Percentiles rank a stretch among this genome's conserved stretches.
Conservation (phyloP, 1,284 basidiomycete genomes). For the Trichosporon ovoides region DNA sequence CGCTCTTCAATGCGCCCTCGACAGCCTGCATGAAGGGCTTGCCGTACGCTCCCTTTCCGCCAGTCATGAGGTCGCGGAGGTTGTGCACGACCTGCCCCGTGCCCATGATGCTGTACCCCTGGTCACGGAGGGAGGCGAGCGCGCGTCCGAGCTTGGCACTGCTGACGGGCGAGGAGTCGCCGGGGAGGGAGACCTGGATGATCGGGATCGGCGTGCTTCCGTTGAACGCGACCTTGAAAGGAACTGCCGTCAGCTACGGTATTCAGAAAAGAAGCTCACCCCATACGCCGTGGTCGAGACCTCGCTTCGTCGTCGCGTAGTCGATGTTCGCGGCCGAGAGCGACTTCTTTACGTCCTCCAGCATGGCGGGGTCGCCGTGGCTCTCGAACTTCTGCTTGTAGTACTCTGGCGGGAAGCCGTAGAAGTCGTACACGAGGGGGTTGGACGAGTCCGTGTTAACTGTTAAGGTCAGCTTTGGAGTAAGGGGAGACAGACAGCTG, state of each 20-base stretch:
- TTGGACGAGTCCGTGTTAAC: conserved; percentile 45
- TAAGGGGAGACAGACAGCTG: not conserved
- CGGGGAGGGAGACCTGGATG: conserved; percentile 50
- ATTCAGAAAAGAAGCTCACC: conserved; percentile 22
- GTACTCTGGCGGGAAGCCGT: conserved; percentile 48
- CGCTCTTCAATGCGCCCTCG: conserved; percentile 20
- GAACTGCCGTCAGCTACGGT: conserved; percentile 43
- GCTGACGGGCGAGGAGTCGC: conserved; percentile 34
- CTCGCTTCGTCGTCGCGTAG: conserved; percentile 33
- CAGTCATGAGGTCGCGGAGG: conserved; percentile 37
- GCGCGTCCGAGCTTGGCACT: conserved; percentile 48
- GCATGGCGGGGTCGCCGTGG: conserved; percentile 24
- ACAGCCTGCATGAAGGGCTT: conserved; percentile 31
- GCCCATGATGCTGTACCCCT: conserved; percentile 43
- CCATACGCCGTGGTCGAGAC: conserved; percentile 52
- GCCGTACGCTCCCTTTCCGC: conserved; percentile 7
- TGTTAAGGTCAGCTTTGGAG: conserved; percentile 11
- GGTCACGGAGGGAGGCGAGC: conserved; percentile 35
- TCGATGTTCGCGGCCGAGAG: conserved; percentile 32
- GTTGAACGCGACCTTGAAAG: conserved; percentile 48
- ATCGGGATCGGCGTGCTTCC: conserved; percentile 42
- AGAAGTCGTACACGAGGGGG: conserved; percentile 52
- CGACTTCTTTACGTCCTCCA: conserved; percentile 31
- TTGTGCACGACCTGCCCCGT: conserved; percentile 47
- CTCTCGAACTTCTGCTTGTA: conserved; percentile 47